Evolutionary conservation across 768 basidiomycete species (phyloP).

Genomic region (Boletellus sp.): DNA sequence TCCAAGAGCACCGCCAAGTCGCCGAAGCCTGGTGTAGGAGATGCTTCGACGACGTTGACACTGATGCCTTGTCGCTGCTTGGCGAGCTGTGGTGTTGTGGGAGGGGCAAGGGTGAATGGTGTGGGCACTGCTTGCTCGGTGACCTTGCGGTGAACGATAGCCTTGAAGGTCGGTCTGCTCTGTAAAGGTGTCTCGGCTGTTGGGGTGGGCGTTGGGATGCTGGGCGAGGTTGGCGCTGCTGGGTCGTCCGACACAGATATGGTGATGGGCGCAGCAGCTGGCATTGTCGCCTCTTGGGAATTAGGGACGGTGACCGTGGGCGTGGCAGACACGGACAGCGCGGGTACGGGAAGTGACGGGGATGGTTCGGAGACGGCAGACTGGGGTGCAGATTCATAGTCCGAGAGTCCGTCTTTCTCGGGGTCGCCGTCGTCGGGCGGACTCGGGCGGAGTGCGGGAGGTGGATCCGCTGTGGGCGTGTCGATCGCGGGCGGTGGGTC

Average conservation of each 20-base stretch:
- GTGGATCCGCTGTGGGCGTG: conserved; percentile 1
- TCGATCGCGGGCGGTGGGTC: background rate
- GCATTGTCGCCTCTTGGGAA: background rate
- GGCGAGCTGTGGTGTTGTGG: conserved; percentile 26
- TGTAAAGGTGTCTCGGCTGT: conserved; percentile 2
- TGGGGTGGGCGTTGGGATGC: conserved; percentile 7
- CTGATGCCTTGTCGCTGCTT: conserved; percentile 29
- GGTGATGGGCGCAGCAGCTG: too few relatives aligned
- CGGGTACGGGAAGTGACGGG: background rate
- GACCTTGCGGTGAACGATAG: conserved; percentile 57
- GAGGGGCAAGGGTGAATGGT: conserved; percentile 11
- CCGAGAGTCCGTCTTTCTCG: conserved; percentile 10
- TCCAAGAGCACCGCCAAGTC: conserved; percentile 55
- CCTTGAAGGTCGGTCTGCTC: conserved; percentile 40
- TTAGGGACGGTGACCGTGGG: background rate
- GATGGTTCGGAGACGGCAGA: conserved; percentile 10
- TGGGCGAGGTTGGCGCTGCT: conserved; percentile 1
- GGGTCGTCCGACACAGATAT: conserved; percentile 4
- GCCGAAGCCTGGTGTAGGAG: conserved; percentile 45
- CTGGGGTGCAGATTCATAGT: conserved; percentile 15
- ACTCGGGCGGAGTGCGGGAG: background rate
- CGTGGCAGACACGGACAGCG: background rate
- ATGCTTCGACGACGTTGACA: conserved; percentile 28
- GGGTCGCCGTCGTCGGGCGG: background rate
- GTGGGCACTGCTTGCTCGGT: conserved; percentile 33